Conservation (phyloP, 2,329 filamentous ascomycete species). For the Exutisphaerella laricina region DNA sequence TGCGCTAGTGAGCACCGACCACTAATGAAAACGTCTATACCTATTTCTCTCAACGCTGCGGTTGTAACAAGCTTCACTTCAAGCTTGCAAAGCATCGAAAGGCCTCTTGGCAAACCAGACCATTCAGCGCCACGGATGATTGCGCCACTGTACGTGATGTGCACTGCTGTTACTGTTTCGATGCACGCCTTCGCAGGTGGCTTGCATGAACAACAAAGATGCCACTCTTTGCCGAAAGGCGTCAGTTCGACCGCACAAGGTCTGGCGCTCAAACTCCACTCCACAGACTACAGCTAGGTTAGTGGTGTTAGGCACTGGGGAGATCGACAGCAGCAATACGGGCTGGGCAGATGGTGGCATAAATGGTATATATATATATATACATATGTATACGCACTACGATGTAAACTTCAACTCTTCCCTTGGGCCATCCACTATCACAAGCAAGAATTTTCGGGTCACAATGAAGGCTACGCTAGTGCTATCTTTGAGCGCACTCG, state of each 20-base stretch:
- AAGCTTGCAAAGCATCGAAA: background rate
- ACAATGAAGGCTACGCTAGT: constrained; percentile 16
- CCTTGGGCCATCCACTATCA: background rate
- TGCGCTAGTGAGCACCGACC: no score
- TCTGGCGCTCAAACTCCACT: background rate
- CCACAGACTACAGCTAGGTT: background rate
- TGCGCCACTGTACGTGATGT: background rate
- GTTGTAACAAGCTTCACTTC: background rate
- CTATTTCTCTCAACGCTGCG: no score
- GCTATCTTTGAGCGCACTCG: constrained; percentile 16
- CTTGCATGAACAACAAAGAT: background rate
- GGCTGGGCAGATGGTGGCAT: no score
- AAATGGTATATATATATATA: no score
- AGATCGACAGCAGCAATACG: background rate
- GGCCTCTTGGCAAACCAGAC: background rate
- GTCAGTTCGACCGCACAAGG: background rate
- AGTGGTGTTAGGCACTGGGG: background rate
- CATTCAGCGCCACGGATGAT: background rate
- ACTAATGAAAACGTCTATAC: no score
- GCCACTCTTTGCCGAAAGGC: background rate
- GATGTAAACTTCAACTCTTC: background rate
- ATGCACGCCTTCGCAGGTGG: no score
- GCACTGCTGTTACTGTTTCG: background rate
- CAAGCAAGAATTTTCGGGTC: no score
- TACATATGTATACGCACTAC: background rate